These are phyloP conservation scores for Globisporangium nagaii DNA, from an alignment of 352 stramenopile genomes.

Conservation along the genomic window DNA sequence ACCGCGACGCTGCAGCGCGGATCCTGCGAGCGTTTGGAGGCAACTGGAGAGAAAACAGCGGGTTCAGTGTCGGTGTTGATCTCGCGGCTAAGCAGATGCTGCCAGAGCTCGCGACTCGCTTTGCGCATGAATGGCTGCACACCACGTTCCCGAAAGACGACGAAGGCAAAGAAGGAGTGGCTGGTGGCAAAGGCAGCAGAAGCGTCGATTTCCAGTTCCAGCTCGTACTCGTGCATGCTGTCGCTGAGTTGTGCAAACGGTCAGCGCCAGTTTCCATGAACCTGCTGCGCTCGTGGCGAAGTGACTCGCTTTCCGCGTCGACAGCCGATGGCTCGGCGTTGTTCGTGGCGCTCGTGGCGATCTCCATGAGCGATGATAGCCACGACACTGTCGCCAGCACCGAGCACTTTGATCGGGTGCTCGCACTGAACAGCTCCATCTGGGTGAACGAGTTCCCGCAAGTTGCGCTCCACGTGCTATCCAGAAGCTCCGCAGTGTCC, in stretches of 20 bases:
- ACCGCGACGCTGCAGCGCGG: neutral
- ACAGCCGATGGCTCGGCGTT: conserved; percentile 5
- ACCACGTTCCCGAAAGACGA: neutral
- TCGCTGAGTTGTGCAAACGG: conserved; percentile 8
- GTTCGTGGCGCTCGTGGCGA: conserved; percentile 18
- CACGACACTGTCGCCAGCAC: neutral
- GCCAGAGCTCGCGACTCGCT: neutral
- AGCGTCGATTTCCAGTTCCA: conserved; percentile 14
- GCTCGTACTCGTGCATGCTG: conserved; percentile 19
- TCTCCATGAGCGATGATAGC: neutral
- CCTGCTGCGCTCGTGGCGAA: conserved; percentile 2
- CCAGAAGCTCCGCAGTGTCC: neutral
- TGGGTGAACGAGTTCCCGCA: conserved; percentile 28
- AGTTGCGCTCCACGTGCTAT: conserved; percentile 8
- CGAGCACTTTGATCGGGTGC: conserved; percentile 9
- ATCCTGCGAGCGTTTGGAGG: neutral
- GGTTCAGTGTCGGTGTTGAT: neutral
- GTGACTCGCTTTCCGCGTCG: neutral
- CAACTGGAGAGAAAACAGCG: neutral
- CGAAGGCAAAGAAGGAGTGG: neutral
- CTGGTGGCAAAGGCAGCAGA: neutral
- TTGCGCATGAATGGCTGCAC: conserved; percentile 2
- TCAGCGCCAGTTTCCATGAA: conserved; percentile 1
- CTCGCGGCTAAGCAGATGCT: neutral
- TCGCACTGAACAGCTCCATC: conserved; percentile 18